Evolutionary conservation across 1,139 yeast genomes (phyloP).

Genomic region (Geotrichum candidum): DNA sequence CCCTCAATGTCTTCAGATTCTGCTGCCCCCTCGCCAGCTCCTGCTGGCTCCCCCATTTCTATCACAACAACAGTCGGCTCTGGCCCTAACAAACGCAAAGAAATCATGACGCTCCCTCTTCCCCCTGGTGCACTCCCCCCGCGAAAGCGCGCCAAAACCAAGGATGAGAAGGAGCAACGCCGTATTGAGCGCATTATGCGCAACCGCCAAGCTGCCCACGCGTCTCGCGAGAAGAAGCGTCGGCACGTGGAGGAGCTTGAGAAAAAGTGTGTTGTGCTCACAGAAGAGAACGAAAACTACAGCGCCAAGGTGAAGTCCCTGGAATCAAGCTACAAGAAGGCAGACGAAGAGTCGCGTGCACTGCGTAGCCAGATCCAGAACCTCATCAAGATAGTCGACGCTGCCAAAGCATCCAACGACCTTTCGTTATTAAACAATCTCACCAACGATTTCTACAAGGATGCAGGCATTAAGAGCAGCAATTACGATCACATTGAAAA

Average conservation of each 20-base stretch:
- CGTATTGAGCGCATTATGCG: slow-evolving; percentile 86
- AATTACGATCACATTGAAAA: neutral
- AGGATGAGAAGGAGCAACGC: slow-evolving; percentile 95
- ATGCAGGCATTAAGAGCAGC: neutral
- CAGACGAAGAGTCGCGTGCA: slow-evolving; percentile 25
- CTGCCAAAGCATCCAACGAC: slow-evolving; percentile 24
- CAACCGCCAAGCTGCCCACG: slow-evolving; percentile 96
- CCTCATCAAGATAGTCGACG: slow-evolving; percentile 26
- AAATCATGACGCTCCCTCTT: slow-evolving; percentile 32
- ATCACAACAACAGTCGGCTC: slow-evolving; percentile 19
- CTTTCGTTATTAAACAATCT: slow-evolving; percentile 26
- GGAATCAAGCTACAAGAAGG: slow-evolving; percentile 22
- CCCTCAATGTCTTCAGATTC: neutral
- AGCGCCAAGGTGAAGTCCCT: slow-evolving; percentile 23
- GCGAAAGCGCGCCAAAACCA: slow-evolving; percentile 90
- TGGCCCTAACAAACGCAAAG: slow-evolving; percentile 28
- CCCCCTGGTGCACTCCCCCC: slow-evolving; percentile 65
- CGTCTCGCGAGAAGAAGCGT: slow-evolving; percentile 93
- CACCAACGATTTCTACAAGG: neutral
- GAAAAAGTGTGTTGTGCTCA: slow-evolving; percentile 34
- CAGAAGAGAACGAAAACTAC: slow-evolving; percentile 30
- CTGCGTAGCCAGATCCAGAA: slow-evolving; percentile 29
- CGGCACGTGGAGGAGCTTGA: slow-evolving; percentile 85
- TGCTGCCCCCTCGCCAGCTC: neutral
- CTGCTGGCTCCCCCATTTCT: slow-evolving; percentile 8